A percentile compares a stretch with the other conserved stretches of the same genome.
phyloP scores from a whole-genome alignment of 495 filamentous ascomycete genomes.

The Hypomontagnella monticulosa region DNA sequence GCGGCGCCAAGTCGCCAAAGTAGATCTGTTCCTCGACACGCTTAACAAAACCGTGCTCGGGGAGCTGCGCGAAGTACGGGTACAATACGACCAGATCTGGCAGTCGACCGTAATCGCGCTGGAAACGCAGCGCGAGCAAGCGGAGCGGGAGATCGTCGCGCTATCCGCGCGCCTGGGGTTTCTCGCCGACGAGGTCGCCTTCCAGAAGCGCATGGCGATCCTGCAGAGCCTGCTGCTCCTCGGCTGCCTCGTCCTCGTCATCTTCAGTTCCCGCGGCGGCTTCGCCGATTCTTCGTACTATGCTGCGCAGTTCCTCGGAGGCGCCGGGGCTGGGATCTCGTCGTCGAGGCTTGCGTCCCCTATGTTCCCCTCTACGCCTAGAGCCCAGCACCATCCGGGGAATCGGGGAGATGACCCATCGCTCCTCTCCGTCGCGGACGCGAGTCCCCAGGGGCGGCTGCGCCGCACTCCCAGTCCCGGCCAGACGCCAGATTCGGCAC shows the following conservation, averaged over 20 bases:
- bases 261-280: constrained; percentile 70
- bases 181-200: constrained; percentile 92
- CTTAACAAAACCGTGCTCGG: constrained; percentile 88
- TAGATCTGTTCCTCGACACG: constrained; percentile 79
- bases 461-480: constrained; percentile 12
- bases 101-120: constrained; percentile 92
- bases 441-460: background rate
- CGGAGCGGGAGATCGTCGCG: constrained; percentile 80
- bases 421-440: constrained; percentile 24
- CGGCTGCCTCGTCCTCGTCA: constrained; percentile 84
- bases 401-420: constrained; percentile 4
- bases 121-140: constrained; percentile 83
- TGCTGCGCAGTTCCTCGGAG: constrained; percentile 37
- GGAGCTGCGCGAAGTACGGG: constrained; percentile 80
- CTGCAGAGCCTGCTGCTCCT: constrained; percentile 87
- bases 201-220: constrained; percentile 93
- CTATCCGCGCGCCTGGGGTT: constrained; percentile 83
- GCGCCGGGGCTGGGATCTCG: background rate
- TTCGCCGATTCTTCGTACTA: constrained; percentile 45
- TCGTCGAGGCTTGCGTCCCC: constrained; percentile 37
- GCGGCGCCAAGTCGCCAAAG: constrained; percentile 84
- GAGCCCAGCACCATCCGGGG: background rate
- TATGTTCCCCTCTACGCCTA: constrained; percentile 37
- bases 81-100: constrained; percentile 96
- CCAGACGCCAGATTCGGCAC: constrained; percentile 27